Evolutionary conservation across 805 yeast species (phyloP), one percentile per base, ranked within the genome.

Genomic region (Kluyveromyces starmeri): DNA sequence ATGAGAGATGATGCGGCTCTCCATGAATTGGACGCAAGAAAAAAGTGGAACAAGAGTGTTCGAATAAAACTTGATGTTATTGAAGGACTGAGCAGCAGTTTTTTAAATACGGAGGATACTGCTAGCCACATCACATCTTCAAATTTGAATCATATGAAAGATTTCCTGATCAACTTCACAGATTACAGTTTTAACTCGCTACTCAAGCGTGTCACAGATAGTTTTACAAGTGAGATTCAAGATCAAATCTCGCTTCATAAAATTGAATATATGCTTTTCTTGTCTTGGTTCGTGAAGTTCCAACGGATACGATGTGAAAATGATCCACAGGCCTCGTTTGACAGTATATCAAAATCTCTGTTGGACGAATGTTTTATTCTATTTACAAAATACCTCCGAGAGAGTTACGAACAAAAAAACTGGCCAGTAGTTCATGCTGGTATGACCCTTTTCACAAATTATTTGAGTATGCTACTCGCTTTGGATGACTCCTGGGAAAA

Each of bases 111-210:
- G 4, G 43, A 44, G 14, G 36, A 31, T 13, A 29, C 36, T 20
- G 44, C 38, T 36, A 47, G 39, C 28, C 60, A 49, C 2, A 53
- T 68, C 35, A 50, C 63, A 19, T 54, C 47, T 7, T 48, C 51
- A 0, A 45, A 66, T 3, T 43, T 59, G 7, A 42, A 45, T 1
- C 37, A 51, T 0, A 51, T 78, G 19, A 53, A 58, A 5, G 39
- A 44, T 3, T 79, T 81, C 48, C 68, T 74, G 13, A 51, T 66
- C 11, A 72, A 74, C 37, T 80, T 86, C 44, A 58, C 75, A 4
- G 86, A 83, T 38, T 79, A 84, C 20, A 75, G 86, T 11, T 84
- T 83, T 57, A 83, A 83, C 46, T 74, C 75, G 12, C 55, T 86
- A 18, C 61, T 83, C 32, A 62, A 56, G 30, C 63, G 72, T 19